A percentile compares a stretch with the other conserved stretches of the same genome.
These are phyloP conservation scores for Suillus tomentosus DNA, from an alignment of 768 basidiomycete species.

Conservation along the genomic window DNA sequence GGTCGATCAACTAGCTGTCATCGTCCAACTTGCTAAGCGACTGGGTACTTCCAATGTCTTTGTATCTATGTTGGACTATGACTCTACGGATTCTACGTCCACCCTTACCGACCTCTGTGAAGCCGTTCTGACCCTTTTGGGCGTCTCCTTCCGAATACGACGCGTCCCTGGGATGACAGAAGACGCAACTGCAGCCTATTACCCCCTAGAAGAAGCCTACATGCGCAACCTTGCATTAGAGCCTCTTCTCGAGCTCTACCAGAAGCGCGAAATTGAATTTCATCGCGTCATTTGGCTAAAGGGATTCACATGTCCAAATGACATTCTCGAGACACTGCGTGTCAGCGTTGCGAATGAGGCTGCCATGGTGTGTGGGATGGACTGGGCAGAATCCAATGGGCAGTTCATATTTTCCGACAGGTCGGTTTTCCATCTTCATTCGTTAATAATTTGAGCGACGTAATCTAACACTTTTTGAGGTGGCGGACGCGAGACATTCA, in stretches of 20 bases:
- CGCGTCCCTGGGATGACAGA: slow-evolving; percentile 92
- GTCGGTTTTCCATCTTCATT: slow-evolving; percentile 44
- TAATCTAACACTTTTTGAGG: slow-evolving; percentile 39
- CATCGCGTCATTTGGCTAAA: slow-evolving; percentile 95
- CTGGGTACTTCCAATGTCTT: slow-evolving; percentile 90
- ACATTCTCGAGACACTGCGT: slow-evolving; percentile 94
- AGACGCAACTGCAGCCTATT: slow-evolving; percentile 87
- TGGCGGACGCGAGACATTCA: slow-evolving; percentile 98
- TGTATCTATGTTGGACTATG: slow-evolving; percentile 98
- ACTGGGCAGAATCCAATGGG: slow-evolving; percentile 98
- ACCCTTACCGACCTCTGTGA: slow-evolving; percentile 95
- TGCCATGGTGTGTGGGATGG: slow-evolving; percentile 99
- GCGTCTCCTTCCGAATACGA: slow-evolving; percentile 90
- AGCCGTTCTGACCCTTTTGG: slow-evolving; percentile 89
- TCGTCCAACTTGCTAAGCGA: slow-evolving; percentile 91
- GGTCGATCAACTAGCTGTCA: slow-evolving; percentile 96
- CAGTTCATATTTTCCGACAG: slow-evolving; percentile 98
- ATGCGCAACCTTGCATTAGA: slow-evolving; percentile 92
- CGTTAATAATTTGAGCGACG: slow-evolving; percentile 5
- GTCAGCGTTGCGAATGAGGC: slow-evolving; percentile 90
- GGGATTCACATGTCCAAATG: slow-evolving; percentile 98
- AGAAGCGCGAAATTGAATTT: slow-evolving; percentile 80
- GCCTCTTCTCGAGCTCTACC: slow-evolving; percentile 80
- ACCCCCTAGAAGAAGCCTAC: slow-evolving; percentile 93
- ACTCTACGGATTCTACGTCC: slow-evolving; percentile 92